Conservation (phyloP, 352 stramenopile species). For the Phytophthora cryptogea region DNA sequence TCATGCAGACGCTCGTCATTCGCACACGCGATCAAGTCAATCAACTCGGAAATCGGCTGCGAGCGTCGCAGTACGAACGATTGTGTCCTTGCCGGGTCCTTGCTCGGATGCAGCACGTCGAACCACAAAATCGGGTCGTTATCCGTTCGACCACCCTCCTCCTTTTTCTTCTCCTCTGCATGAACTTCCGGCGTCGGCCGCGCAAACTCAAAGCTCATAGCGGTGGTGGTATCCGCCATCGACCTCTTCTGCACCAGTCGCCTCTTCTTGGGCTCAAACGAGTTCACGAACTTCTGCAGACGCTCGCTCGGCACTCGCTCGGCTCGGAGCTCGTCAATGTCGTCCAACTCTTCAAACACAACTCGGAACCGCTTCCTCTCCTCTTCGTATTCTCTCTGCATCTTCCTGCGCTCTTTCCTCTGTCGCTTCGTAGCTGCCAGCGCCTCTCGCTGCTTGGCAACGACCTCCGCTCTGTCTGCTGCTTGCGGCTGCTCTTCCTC, state of each 20-base stretch:
- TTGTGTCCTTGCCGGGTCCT: constrained; percentile 66
- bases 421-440: constrained; percentile 16
- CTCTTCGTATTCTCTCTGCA: constrained; percentile 32
- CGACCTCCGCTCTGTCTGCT: constrained; percentile 19
- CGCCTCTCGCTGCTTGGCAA: constrained; percentile 30
- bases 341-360: constrained; percentile 45
- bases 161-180: constrained; percentile 12
- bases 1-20: constrained; percentile 62
- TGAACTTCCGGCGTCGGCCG: constrained; percentile 24
- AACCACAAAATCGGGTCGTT: constrained; percentile 69
- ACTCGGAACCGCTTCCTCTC: constrained; percentile 30
- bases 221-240: constrained; percentile 52
- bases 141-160: constrained; percentile 5
- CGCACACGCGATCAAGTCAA: constrained; percentile 68
- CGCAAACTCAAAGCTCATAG: constrained; percentile 71
- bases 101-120: constrained; percentile 74
- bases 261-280: constrained; percentile 59
- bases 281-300: constrained; percentile 53
- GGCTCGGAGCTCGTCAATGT: constrained; percentile 46
- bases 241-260: constrained; percentile 60
- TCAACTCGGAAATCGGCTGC: constrained; percentile 50
- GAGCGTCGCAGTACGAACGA: constrained; percentile 76
- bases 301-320: constrained; percentile 48
- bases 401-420: constrained; percentile 26
- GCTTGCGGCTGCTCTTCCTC: constrained; percentile 18